Conservation (phyloP, 2,329 filamentous ascomycete genomes). For the Fusarium newnesense region DNA sequence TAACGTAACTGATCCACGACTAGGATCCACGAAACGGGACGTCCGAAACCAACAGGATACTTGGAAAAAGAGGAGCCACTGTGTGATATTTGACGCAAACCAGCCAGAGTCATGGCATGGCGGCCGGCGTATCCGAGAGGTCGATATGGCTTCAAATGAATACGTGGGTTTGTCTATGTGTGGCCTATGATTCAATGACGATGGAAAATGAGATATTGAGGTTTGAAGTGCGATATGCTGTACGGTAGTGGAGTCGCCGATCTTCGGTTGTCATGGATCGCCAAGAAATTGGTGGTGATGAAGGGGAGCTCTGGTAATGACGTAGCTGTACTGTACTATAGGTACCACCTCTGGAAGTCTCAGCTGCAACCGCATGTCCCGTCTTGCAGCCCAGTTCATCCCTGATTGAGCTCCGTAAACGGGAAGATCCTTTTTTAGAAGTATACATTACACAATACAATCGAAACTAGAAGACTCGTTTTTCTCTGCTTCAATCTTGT, state of each 20-base stretch:
- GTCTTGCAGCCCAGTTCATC: neutral
- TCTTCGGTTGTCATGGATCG: constrained; percentile 29
- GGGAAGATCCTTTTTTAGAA: constrained; percentile 19
- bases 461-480: neutral
- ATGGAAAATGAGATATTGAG: neutral
- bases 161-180: neutral
- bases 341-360: neutral
- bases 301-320: constrained; percentile 25
- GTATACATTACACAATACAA: constrained; percentile 27
- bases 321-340: constrained; percentile 17
- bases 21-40: constrained; percentile 20
- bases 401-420: constrained; percentile 32
- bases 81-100: constrained; percentile 18
- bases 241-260: constrained; percentile 29
- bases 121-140: constrained; percentile 24
- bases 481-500: neutral
- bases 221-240: constrained; percentile 9
- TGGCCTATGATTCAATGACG: constrained; percentile 12
- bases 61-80: constrained; percentile 27
- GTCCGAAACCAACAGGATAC: constrained; percentile 21
- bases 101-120: neutral
- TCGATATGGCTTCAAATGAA: neutral
- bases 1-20: constrained; percentile 17
- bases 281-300: constrained; percentile 31
- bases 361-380: constrained; percentile 2